A percentile compares a stretch with the other conserved stretches of the same genome.
These are phyloP conservation scores for Pyronema domesticum DNA, from an alignment of 495 filamentous ascomycete genomes.

Conservation along the genomic window DNA sequence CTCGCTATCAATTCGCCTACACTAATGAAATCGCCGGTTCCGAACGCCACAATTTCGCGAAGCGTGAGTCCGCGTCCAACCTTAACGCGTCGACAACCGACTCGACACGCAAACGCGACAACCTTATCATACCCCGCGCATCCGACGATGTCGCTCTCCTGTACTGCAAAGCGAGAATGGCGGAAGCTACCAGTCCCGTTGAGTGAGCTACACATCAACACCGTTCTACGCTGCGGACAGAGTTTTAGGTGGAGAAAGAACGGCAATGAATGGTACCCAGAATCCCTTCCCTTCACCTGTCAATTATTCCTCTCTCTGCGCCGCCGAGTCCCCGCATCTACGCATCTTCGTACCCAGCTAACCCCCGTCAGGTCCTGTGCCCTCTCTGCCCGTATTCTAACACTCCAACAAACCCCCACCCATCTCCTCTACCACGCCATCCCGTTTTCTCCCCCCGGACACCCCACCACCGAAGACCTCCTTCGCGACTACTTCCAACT, in stretches of 20 bases:
- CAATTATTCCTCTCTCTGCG: too few species aligned
- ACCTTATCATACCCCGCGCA: too few species aligned
- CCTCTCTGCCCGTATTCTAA: constrained; percentile 67
- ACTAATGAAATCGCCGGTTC: too few species aligned
- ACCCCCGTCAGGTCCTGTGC: constrained; percentile 47
- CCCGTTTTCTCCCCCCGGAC: constrained; percentile 18
- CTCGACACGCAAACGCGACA: too few species aligned
- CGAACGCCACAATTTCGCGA: too few species aligned
- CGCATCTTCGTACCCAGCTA: background rate
- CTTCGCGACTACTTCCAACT: constrained; percentile 73
- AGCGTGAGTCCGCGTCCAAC: too few species aligned
- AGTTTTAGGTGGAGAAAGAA: constrained; percentile 18
- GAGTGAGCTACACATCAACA: constrained; percentile 18
- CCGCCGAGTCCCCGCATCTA: too few species aligned
- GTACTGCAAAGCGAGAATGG: constrained; percentile 4
- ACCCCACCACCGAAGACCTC: constrained; percentile 47
- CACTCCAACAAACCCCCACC: constrained; percentile 60
- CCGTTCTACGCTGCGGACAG: constrained; percentile 23
- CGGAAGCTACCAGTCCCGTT: constrained; percentile 13
- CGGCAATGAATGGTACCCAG: constrained; percentile 51
- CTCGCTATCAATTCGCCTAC: too few species aligned
- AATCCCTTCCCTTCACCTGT: background rate
- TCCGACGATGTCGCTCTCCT: background rate
- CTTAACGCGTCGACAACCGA: too few species aligned
- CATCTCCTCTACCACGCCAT: constrained; percentile 68